Conservation (phyloP, 768 basidiomycete species). For the Lepiota brunneoincarnata region DNA sequence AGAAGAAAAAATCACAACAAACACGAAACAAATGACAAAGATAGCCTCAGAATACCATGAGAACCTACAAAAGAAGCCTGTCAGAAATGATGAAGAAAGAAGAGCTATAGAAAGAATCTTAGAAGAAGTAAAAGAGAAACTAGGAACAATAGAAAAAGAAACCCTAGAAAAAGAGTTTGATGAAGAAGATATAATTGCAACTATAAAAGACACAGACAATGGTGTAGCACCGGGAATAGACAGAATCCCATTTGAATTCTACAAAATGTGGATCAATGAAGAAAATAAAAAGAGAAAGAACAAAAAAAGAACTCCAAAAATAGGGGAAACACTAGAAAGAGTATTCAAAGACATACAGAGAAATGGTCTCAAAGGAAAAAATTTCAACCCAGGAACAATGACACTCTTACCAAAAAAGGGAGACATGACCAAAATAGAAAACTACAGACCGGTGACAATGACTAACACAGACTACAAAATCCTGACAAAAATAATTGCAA, state of each 20-base stretch:
- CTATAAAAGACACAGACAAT: slow-evolving; percentile 6
- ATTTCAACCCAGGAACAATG: slow-evolving; percentile 33
- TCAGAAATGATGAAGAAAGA: neutral
- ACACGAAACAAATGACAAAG: neutral
- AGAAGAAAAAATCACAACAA: neutral
- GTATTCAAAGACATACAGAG: slow-evolving; percentile 26
- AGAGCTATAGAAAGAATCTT: neutral
- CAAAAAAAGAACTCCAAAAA: slow-evolving; percentile 13
- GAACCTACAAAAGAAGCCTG: neutral
- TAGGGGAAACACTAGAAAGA: slow-evolving; percentile 5
- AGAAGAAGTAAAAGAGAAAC: neutral
- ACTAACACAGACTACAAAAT: slow-evolving; percentile 33
- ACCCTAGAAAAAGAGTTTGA: neutral
- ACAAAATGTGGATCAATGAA: slow-evolving; percentile 15
- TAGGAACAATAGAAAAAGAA: neutral
- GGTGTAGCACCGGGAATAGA: slow-evolving; percentile 19
- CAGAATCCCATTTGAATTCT: slow-evolving; percentile 24
- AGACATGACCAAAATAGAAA: slow-evolving; percentile 25
- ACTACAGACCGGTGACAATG: slow-evolving; percentile 33
- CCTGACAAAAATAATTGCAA: slow-evolving; percentile 18
- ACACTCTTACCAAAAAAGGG: slow-evolving; percentile 42
- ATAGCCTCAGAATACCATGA: neutral
- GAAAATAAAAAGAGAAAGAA: neutral
- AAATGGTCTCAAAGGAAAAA: slow-evolving; percentile 16
- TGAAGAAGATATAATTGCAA: too few relatives aligned